Evolutionary conservation across 2,329 filamentous ascomycete species (phyloP).

Genomic region (Curvularia lunata): DNA sequence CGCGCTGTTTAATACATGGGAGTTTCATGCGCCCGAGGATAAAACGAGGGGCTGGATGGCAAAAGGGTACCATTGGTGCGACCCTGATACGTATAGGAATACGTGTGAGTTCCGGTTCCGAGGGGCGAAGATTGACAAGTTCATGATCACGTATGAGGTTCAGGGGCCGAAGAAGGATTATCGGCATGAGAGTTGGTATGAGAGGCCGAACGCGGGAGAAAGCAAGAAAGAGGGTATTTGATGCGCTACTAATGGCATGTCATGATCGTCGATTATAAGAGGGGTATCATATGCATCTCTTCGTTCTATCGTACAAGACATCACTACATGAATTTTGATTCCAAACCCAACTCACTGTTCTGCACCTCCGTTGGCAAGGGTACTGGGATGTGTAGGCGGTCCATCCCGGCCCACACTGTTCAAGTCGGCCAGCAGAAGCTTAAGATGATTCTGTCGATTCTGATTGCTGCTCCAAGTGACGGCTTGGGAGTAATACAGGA

Average conservation of each 20-base stretch:
- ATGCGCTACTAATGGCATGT: background rate
- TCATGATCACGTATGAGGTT: slow-evolving; percentile 66
- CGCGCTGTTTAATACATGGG: slow-evolving; percentile 77
- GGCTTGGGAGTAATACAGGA: slow-evolving; percentile 48
- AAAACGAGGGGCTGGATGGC: slow-evolving; percentile 64
- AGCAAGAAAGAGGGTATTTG: background rate
- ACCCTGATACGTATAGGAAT: slow-evolving; percentile 74
- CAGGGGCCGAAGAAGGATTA: slow-evolving; percentile 78
- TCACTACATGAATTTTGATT: background rate
- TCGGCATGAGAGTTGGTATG: slow-evolving; percentile 49
- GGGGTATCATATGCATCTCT: slow-evolving; percentile 11
- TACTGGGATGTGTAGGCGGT: slow-evolving; percentile 44
- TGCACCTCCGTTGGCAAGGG: slow-evolving; percentile 14
- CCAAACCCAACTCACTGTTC: background rate
- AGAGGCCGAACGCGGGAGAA: slow-evolving; percentile 17
- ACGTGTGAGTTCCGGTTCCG: slow-evolving; percentile 68
- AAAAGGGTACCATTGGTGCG: slow-evolving; percentile 71
- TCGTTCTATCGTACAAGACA: slow-evolving; percentile 8
- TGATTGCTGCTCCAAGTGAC: slow-evolving; percentile 46
- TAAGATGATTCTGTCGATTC: slow-evolving; percentile 41
- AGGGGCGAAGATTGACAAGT: slow-evolving; percentile 32
- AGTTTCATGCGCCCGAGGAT: slow-evolving; percentile 57
- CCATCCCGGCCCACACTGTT: slow-evolving; percentile 41
- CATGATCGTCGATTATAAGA: background rate
- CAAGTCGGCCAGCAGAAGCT: slow-evolving; percentile 38